phyloP scores from a whole-genome alignment of 2,329 filamentous ascomycete species.

The Cryphonectria carpinicola region DNA sequence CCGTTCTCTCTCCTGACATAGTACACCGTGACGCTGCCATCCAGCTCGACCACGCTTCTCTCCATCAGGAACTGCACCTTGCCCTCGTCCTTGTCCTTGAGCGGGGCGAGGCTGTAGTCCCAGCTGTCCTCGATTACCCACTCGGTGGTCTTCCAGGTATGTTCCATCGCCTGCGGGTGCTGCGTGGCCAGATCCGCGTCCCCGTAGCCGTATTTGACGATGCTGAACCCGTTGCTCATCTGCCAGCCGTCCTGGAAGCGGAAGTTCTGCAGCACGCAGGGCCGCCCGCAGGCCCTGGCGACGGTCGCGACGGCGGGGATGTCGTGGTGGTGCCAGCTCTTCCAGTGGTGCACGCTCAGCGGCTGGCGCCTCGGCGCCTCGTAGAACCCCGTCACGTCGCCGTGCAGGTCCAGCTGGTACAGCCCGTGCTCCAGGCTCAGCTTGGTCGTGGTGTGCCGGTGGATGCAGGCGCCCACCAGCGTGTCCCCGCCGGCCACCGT shows the following conservation, averaged over 20 bases:
- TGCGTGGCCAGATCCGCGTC: slow-evolving; percentile 37
- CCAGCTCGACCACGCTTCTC: slow-evolving; percentile 24
- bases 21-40: slow-evolving; percentile 22
- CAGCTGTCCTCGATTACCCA: slow-evolving; percentile 28
- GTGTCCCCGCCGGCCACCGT: slow-evolving; percentile 41
- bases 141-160: slow-evolving; percentile 36
- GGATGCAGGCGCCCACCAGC: slow-evolving; percentile 46
- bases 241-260: slow-evolving; percentile 35
- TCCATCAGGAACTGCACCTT: slow-evolving; percentile 31
- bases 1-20: slow-evolving; percentile 27
- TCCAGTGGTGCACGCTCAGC: slow-evolving; percentile 51
- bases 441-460: slow-evolving; percentile 44
- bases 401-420: slow-evolving; percentile 46
- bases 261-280: slow-evolving; percentile 46
- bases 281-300: slow-evolving; percentile 43
- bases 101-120: slow-evolving; percentile 28
- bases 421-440: slow-evolving; percentile 46
- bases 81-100: slow-evolving; percentile 25
- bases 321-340: slow-evolving; percentile 34
- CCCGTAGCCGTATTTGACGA: slow-evolving; percentile 42
- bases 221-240: slow-evolving; percentile 48
- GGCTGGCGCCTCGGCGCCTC: slow-evolving; percentile 45
- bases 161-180: slow-evolving; percentile 46
- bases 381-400: slow-evolving; percentile 48
- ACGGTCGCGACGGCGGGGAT: slow-evolving; percentile 44